Evolutionary conservation across 2,329 filamentous ascomycete genomes (phyloP), one percentile per base, ranked within the genome.

Genomic region (Paecilomyces fulvus): DNA sequence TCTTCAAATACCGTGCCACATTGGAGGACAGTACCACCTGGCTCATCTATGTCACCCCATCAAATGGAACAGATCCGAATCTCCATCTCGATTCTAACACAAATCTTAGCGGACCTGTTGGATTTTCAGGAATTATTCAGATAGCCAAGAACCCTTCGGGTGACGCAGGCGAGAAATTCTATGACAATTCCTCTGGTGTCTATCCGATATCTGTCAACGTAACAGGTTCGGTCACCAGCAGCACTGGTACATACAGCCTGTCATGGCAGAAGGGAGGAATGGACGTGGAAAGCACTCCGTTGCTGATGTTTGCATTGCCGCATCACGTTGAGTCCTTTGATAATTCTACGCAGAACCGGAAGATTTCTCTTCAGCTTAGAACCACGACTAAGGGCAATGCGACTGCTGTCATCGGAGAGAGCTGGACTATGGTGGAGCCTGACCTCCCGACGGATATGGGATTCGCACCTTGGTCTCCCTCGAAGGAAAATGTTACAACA

Each of bases 231-330:
- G 71, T 75, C 2, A 65, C 61, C 49, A 84, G 82, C 1, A 75
- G 75, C 0, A 75, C 75, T 10, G 92, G 90, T 10, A 83, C 78
- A 1, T 99, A 97, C 69, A 83, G 75, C 0, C 82, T 97, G 56
- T 74, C 75, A 0, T 97, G 89, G 75, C 73, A 77, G n/a, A 92
- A 89, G 65, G 80, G 77, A 0, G 92, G 92, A 5, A 77, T 84
- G 33, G 68, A 78, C 14, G 71, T 75, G 6, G 76, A 82, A 14
- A 81, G 77, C 58, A 72, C 70, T 9, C 73, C 79, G 2, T 77
- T 96, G 21, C 78, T 94, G 60, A 94, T 95, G 86, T 96, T 88
- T 69, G 89, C 89, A 14, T 76, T 99, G 51, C 90, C 92, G 21
- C 94, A 97, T 70, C 94, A 97, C 63, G 69, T 90, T 2, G 77